These are phyloP conservation scores for Fibroporia radiculosa DNA, from an alignment of 768 basidiomycete species.

Conservation along the genomic window DNA sequence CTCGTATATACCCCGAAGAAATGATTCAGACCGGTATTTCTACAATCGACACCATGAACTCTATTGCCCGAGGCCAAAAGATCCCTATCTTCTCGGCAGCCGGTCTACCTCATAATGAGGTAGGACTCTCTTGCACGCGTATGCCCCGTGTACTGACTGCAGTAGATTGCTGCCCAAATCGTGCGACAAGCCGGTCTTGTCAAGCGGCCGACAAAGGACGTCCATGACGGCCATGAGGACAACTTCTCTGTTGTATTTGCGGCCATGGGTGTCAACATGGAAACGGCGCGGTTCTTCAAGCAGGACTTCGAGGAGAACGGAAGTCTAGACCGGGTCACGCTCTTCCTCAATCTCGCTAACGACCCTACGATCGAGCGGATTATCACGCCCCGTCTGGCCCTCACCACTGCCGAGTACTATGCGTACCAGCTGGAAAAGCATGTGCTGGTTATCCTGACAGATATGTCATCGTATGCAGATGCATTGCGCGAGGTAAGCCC, in stretches of 20 bases:
- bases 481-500: conserved; percentile 81
- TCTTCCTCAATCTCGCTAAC: conserved; percentile 98
- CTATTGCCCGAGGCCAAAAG: conserved; percentile 99
- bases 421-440: conserved; percentile 99
- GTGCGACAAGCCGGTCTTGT: conserved; percentile 98
- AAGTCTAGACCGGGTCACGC: conserved; percentile 91
- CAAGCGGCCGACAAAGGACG: conserved; percentile 92
- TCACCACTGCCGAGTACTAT: conserved; percentile 99
- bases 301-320: conserved; percentile 99
- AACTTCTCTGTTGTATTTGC: conserved; percentile 99
- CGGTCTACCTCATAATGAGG: conserved; percentile 98
- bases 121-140: conserved; percentile 23
- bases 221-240: conserved; percentile 98
- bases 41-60: conserved; percentile 96
- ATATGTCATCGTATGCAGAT: conserved; percentile 98
- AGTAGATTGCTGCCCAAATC: conserved; percentile 97
- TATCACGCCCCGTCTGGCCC: conserved; percentile 94
- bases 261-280: conserved; percentile 99
- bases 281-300: conserved; percentile 99
- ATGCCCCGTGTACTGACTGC: conserved; percentile 8
- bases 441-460: conserved; percentile 96
- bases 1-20: conserved; percentile 99
- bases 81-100: conserved; percentile 99
- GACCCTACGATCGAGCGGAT: conserved; percentile 99
- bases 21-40: conserved; percentile 99